Base-by-base conservation (phyloP, 2,329 filamentous ascomycete species). In the Microsporum canis region DNA sequence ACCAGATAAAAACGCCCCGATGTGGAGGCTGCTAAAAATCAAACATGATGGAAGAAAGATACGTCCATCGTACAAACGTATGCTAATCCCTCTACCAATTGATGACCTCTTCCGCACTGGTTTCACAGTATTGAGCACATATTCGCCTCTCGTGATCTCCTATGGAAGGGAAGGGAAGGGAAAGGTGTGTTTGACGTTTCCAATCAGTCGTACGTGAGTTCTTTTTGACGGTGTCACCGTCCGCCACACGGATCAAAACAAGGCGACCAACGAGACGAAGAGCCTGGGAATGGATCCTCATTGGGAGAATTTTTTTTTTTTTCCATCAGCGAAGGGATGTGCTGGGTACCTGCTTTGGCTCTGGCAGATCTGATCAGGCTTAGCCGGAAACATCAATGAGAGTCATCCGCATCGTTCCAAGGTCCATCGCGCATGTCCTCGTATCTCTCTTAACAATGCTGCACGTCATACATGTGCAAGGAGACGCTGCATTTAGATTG, bases 141-240 rank as follows among this genome's bases (percentile, higher is more conserved):
- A 55, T 34, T 36, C 49, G 29, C 49, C 31, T 55, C 31, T 17
- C 14, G 31, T 34, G 31, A 1, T 31, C 33, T n/a, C n/a, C 31
- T 17, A 7, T 36, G 31, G 33, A 17, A 55, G 45, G 5, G 49
- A 55, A n/a, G 14, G 14, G 23, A 27, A 27, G 43, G 49, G 49
- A 36, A 36, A 34, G 12, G 31, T 55, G 49, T 55, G 49, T 17
- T 55, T 55, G 49, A 55, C 49, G 31, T 55, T 49, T 55, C 49
- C 33, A 55, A 36, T 55, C 49, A 29, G 49, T 31, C 14, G 5
- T 55, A 14, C 49, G 31, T 17, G 49, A 34, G 43, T 29, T 47
- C n/a, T 47, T 31, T 53, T 55, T 55, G 49, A 34, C 49, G 49
- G 49, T 55, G 49, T 55, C 49, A 55, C 49, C 49, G 49, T 17